These are phyloP conservation scores for Magnusiomyces suaveolens DNA, from an alignment of 1,139 yeast species.

Conservation along the genomic window DNA sequence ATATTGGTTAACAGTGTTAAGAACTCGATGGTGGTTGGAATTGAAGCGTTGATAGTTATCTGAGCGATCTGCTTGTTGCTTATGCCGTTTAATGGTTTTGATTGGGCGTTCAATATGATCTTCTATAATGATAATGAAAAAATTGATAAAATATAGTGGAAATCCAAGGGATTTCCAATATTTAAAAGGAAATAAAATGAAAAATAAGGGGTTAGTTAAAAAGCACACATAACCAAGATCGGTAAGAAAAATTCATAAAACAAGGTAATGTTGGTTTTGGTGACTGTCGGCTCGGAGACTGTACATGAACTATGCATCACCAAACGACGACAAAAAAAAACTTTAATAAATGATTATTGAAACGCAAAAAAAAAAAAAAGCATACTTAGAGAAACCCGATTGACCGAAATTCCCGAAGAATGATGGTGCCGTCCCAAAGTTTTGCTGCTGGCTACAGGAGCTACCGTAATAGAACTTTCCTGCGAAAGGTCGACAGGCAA, in stretches of 20 bases:
- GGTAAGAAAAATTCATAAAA: neutral
- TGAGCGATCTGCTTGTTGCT: neutral
- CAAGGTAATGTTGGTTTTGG: too few relatives aligned
- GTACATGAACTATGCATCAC: neutral
- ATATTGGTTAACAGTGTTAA: neutral
- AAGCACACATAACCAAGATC: neutral
- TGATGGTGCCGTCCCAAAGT: slow-evolving; percentile 1
- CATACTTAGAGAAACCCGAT: slow-evolving; percentile 3
- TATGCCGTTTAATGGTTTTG: neutral
- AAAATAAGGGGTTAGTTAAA: neutral
- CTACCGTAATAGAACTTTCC: slow-evolving; percentile 18
- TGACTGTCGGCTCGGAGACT: neutral
- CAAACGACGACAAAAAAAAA: neutral
- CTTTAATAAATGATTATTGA: neutral
- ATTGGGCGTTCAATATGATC: slow-evolving; percentile 11
- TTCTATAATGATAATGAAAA: too few relatives aligned
- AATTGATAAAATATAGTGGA: too few relatives aligned
- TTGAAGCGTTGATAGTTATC: neutral
- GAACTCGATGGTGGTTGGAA: neutral
- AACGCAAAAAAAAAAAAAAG: neutral
- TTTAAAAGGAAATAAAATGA: too few relatives aligned
- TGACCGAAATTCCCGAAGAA: slow-evolving; percentile 1
- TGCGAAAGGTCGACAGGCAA: slow-evolving; percentile 22
- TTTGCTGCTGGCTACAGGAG: slow-evolving; percentile 13
- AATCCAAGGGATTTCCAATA: too few relatives aligned